Evolutionary conservation across 2,329 filamentous ascomycete species (phyloP).

Genomic region (Colletotrichum falcatum): DNA sequence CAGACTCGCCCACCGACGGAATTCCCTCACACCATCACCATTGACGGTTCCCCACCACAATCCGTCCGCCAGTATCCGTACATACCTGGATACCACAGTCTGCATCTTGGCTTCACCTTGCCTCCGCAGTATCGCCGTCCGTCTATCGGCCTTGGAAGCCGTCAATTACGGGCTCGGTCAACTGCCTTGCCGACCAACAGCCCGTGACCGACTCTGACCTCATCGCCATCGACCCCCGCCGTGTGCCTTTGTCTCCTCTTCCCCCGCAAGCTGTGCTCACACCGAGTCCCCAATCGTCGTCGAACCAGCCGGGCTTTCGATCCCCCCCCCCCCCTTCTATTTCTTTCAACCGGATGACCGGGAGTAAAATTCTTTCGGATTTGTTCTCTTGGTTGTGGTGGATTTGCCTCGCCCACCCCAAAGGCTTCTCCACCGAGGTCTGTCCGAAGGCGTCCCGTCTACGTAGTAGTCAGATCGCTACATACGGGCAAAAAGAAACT

Average conservation of each 20-base stretch:
- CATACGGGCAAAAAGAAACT: not conserved
- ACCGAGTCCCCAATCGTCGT: not conserved
- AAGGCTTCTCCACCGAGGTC: conserved; percentile 25
- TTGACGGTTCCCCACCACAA: conserved; percentile 26
- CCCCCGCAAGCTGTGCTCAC: conserved; percentile 4
- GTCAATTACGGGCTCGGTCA: not conserved
- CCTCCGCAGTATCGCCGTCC: conserved; percentile 12
- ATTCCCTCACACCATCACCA: conserved; percentile 39
- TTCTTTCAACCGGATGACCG: not conserved
- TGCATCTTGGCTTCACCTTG: conserved; percentile 22
- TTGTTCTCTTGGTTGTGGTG: not conserved
- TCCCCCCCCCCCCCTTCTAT: not conserved
- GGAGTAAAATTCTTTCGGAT: not conserved
- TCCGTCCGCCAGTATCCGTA: conserved; percentile 3
- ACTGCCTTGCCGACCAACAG: not conserved
- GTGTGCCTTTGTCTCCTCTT: conserved; percentile 14
- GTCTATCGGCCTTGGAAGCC: conserved; percentile 11
- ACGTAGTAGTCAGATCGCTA: conserved; percentile 4
- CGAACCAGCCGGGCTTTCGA: not conserved
- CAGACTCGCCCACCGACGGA: conserved; percentile 2
- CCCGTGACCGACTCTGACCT: conserved; percentile 22
- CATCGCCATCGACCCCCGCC: conserved; percentile 23
- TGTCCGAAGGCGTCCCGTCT: conserved; percentile 14
- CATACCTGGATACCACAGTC: conserved; percentile 9
- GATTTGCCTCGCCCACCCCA: conserved; percentile 1